phyloP scores from a whole-genome alignment of 2,329 filamentous ascomycete genomes.

The Tolypocladium tropicale region DNA sequence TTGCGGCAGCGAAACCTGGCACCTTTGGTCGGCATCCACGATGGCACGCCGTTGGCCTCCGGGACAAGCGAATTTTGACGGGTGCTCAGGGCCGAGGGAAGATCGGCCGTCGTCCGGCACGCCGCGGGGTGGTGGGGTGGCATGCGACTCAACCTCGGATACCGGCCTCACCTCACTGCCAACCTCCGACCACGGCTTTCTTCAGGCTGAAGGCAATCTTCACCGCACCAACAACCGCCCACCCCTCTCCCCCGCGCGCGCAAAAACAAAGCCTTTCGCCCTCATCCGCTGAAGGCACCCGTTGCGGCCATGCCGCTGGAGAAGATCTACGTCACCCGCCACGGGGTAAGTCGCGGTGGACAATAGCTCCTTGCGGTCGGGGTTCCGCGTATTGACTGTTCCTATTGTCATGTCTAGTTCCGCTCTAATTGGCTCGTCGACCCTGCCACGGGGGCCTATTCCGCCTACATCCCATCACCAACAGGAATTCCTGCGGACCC shows the following conservation, averaged over 20 bases:
- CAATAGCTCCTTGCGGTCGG: background rate
- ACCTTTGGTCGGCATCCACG: background rate
- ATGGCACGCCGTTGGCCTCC: background rate
- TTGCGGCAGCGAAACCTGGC: background rate
- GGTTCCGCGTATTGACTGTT: slow-evolving; percentile 1
- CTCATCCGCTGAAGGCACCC: background rate
- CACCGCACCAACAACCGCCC: background rate
- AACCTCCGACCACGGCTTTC: background rate
- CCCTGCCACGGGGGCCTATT: slow-evolving; percentile 68
- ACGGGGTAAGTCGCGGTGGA: slow-evolving; percentile 50
- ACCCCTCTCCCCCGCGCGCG: no score
- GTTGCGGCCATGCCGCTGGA: slow-evolving; percentile 48
- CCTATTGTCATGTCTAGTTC: slow-evolving; percentile 47
- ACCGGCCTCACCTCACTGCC: background rate
- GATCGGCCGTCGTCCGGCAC: no score
- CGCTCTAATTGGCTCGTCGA: slow-evolving; percentile 86
- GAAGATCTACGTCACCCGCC: slow-evolving; percentile 63
- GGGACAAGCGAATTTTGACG: no score
- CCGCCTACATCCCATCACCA: slow-evolving; percentile 61
- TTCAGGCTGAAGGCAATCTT: background rate
- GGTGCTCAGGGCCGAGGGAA: no score
- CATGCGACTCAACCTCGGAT: background rate
- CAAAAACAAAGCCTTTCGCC: background rate
- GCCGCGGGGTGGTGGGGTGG: background rate
- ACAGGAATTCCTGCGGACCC: slow-evolving; percentile 86